Evolutionary conservation across 2,329 filamentous ascomycete species (phyloP).

Genomic region (Lachnellula hyalina): DNA sequence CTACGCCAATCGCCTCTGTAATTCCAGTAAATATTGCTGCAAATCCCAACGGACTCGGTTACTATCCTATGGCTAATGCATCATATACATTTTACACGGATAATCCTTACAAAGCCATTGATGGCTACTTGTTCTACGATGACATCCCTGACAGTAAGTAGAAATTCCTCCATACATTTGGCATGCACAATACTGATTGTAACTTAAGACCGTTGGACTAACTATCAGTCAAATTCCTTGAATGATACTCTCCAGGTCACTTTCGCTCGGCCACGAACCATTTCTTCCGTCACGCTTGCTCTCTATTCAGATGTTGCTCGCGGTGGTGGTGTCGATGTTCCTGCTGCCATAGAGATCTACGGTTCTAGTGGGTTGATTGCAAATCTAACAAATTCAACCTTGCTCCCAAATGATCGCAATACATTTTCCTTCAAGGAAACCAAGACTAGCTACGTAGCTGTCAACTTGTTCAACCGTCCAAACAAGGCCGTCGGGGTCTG

Average conservation of each 20-base stretch:
- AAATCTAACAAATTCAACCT: constrained; percentile 1
- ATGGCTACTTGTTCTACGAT: constrained; percentile 39
- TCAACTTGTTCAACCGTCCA: constrained; percentile 11
- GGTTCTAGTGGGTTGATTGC: constrained; percentile 7
- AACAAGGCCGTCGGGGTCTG: constrained; percentile 8
- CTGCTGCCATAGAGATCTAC: constrained; percentile 9
- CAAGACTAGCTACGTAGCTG: constrained; percentile 5
- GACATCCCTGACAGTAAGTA: constrained; percentile 30
- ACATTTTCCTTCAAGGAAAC: constrained; percentile 6
- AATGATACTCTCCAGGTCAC: constrained; percentile 33
- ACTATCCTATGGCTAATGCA: constrained; percentile 33
- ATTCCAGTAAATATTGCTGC: constrained; percentile 36
- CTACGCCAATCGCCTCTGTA: neutral
- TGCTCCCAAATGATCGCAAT: constrained; percentile 11
- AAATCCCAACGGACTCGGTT: constrained; percentile 31
- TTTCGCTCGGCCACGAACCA: constrained; percentile 31
- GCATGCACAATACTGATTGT: neutral
- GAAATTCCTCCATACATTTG: neutral
- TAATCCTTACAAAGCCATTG: constrained; percentile 35
- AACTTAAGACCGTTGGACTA: constrained; percentile 33
- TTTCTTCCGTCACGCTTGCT: constrained; percentile 32
- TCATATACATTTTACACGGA: constrained; percentile 34
- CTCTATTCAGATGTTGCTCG: constrained; percentile 31
- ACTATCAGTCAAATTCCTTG: constrained; percentile 31
- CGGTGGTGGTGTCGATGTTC: constrained; percentile 27